These are phyloP conservation scores for Pichia sp. DNA, from an alignment of 1,139 yeast species.

Conservation along the genomic window DNA sequence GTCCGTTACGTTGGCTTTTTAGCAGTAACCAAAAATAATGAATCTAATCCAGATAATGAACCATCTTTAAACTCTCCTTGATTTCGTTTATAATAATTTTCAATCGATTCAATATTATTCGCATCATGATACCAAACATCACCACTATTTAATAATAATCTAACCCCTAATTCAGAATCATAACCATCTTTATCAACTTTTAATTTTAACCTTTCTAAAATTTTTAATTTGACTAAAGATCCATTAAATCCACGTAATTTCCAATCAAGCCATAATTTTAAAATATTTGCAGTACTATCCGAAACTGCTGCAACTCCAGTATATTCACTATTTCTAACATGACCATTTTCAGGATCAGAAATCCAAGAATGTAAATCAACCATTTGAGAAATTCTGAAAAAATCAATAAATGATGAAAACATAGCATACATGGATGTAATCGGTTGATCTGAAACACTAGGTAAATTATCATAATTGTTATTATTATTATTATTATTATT, in stretches of 20 bases:
- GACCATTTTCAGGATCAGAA: slow-evolving; percentile 4
- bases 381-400: slow-evolving; percentile 19
- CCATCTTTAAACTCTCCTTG: slow-evolving; percentile 8
- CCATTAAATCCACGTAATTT: slow-evolving; percentile 24
- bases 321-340: neutral
- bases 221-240: slow-evolving; percentile 14
- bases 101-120: neutral
- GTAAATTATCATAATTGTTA: neutral
- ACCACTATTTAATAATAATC: neutral
- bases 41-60: slow-evolving; percentile 4
- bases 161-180: slow-evolving; percentile 9
- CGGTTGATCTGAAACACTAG: slow-evolving; percentile 13
- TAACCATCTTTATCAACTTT: slow-evolving; percentile 5
- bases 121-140: neutral
- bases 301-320: neutral
- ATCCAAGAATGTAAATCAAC: slow-evolving; percentile 11
- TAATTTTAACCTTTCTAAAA: slow-evolving; percentile 9
- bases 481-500: neutral
- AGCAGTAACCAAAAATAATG: slow-evolving; percentile 8
- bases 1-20: neutral
- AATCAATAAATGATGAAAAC: slow-evolving; percentile 25
- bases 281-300: slow-evolving; percentile 11
- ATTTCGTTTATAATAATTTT: neutral
- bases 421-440: slow-evolving; percentile 23
- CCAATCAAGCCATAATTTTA: slow-evolving; percentile 25